A percentile compares a stretch with the other conserved stretches of the same genome.
Conservation (phyloP, 495 filamentous ascomycete species). For the Cladorrhinum samala region DNA sequence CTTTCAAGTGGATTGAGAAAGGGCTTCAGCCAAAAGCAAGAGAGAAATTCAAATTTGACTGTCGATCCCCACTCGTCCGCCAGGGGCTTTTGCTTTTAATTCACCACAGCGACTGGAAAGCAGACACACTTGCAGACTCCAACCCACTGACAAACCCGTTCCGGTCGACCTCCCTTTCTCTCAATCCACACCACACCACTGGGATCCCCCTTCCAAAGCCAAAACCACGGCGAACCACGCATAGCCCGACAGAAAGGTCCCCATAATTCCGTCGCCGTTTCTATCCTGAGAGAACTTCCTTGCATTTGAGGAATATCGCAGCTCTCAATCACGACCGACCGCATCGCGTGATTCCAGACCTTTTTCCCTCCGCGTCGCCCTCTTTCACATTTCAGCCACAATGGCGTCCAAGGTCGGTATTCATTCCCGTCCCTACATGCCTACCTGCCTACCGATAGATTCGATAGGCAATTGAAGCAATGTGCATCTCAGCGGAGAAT, state of each 20-base stretch:
- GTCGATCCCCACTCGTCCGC: slow-evolving; percentile 12
- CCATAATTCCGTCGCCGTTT: slow-evolving; percentile 4
- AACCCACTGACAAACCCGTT: neutral
- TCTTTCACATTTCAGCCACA: neutral
- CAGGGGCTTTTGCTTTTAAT: slow-evolving; percentile 3
- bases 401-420: slow-evolving; percentile 19
- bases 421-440: slow-evolving; percentile 1
- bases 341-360: slow-evolving; percentile 1
- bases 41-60: slow-evolving; percentile 8
- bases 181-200: neutral
- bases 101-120: neutral
- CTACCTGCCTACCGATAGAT: too few relatives aligned
- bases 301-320: neutral
- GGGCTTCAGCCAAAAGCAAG: neutral
- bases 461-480: neutral
- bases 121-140: neutral
- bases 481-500: too few relatives aligned
- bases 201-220: slow-evolving; percentile 9
- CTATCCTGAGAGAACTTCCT: neutral
- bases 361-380: neutral
- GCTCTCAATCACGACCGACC: slow-evolving; percentile 5
- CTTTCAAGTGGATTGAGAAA: neutral
- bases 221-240: slow-evolving; percentile 1
- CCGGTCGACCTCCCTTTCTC: neutral
- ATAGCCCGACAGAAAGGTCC: slow-evolving; percentile 5